Conservation (phyloP, 169 alveolate genomes). For the Plasmodium falciparum region DNA sequence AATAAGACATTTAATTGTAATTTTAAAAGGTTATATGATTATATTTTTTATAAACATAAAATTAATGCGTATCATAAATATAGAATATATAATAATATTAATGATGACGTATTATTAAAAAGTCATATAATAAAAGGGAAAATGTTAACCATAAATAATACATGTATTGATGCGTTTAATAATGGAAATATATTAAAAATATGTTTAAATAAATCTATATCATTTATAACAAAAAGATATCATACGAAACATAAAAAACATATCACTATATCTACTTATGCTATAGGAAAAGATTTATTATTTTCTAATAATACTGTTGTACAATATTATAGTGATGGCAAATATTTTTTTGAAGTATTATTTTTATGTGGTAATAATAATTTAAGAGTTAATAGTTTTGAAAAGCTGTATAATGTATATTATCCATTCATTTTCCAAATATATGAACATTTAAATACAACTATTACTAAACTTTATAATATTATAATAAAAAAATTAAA, state of each 20-base stretch:
- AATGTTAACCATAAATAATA: conserved; percentile 58
- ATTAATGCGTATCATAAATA: conserved; percentile 62
- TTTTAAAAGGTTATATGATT: conserved; percentile 60
- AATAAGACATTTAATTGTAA: conserved; percentile 14
- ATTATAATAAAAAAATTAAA: conserved; percentile 25
- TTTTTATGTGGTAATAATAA: conserved; percentile 72
- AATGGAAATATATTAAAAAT: conserved; percentile 54
- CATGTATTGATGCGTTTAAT: conserved; percentile 24
- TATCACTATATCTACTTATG: conserved; percentile 23
- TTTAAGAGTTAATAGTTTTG: conserved; percentile 64
- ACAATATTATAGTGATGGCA: conserved; percentile 72
- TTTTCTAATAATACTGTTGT: conserved; percentile 69
- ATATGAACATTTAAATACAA: conserved; percentile 29
- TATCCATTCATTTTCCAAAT: conserved; percentile 57
- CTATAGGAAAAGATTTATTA: conserved; percentile 28
- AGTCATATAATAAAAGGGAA: conserved; percentile 73
- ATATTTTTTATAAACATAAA: conserved; percentile 72
- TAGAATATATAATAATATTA: conserved; percentile 45
- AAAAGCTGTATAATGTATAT: conserved; percentile 26
- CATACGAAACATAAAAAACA: conserved; percentile 1
- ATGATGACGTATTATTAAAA: conserved; percentile 22
- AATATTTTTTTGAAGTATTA: conserved; percentile 53
- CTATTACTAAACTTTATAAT: conserved; percentile 29
- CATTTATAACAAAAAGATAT: conserved; percentile 21
- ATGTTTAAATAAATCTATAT: conserved; percentile 53